phyloP scores from a whole-genome alignment of 306 rosid species.

The Abrus pulchellus region DNA sequence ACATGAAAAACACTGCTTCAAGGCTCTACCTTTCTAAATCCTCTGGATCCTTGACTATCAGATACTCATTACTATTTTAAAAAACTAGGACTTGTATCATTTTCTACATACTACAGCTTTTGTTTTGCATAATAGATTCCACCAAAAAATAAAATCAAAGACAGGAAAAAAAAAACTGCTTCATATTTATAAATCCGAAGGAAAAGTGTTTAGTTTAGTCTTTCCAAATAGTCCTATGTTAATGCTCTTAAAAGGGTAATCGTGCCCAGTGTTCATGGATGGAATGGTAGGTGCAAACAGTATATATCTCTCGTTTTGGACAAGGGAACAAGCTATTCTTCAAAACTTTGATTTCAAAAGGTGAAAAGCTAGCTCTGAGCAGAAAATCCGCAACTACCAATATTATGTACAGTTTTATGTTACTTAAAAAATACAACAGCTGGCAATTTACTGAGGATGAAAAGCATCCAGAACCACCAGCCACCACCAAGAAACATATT shows the following conservation, averaged over 20 bases:
- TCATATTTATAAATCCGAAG: neutral
- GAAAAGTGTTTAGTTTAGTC: neutral
- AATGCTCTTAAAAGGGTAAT: neutral
- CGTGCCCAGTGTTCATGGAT: neutral
- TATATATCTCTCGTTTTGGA: neutral
- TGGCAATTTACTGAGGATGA: constrained; percentile 6
- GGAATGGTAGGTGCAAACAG: constrained; percentile 7
- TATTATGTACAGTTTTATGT: neutral
- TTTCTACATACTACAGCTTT: neutral
- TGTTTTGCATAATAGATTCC: neutral
- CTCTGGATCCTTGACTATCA: neutral
- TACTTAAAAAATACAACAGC: neutral
- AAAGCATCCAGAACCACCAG: constrained; percentile 1
- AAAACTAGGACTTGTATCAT: too few species aligned
- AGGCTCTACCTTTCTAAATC: neutral
- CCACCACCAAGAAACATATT: neutral
- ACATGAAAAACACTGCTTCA: neutral
- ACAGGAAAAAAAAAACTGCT: neutral
- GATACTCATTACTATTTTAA: neutral
- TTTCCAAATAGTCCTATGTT: neutral
- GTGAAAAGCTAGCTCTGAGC: neutral
- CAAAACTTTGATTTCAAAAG: neutral
- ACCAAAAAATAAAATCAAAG: neutral
- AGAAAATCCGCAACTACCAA: neutral
- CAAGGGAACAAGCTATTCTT: neutral